Evolutionary conservation across 169 alveolate species (phyloP), one percentile per base, ranked within the genome.

Genomic region (Cryptosporidium parvum): DNA sequence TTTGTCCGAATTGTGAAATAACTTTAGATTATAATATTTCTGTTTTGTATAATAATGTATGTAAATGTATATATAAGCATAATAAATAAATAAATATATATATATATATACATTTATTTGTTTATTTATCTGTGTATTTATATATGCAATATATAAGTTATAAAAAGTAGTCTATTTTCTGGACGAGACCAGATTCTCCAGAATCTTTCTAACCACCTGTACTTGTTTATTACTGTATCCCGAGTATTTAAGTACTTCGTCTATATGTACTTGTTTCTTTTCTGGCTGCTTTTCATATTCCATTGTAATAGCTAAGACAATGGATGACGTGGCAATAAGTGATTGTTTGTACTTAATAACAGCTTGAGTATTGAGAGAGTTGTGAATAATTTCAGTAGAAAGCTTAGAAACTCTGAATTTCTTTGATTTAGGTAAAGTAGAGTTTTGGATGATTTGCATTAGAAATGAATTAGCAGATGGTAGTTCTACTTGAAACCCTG

Each of bases 381-480:
- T 29, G 29, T 51, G 52, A 14, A 70, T 70, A 9, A 51, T 42
- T 0, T 44, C 68, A 10, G 39, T 44, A 51, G 68, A 26, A 21
- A 70, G 18, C n/a, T 31, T 44, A 23, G 85, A 70, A 12, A 70
- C 85, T 9, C 37, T 48, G 58, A 70, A 51, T 26, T 44, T 70
- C 14, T 29, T 37, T 9, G 59, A 33, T 29, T 37, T 73, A 6
- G 86, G 72, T 8, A 73, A 33, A 3, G 33, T 51, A 12, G 86
- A 35, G 45, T 73, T 39, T 16, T 58, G 45, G 18, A 73, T 39
- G 39, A 73, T 37, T 18, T 73, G 86, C 71, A 59, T 73, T 58
- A 73, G 45, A 10, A 73, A 73, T 9, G 86, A 73, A 59, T 56
- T 56, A 6, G 86, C 70, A 31, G 86, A 73, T 37, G 86, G 86